These are phyloP conservation scores for Zygosaccharomyces gambellarensis DNA, from an alignment of 805 yeast species.

Conservation along the genomic window DNA sequence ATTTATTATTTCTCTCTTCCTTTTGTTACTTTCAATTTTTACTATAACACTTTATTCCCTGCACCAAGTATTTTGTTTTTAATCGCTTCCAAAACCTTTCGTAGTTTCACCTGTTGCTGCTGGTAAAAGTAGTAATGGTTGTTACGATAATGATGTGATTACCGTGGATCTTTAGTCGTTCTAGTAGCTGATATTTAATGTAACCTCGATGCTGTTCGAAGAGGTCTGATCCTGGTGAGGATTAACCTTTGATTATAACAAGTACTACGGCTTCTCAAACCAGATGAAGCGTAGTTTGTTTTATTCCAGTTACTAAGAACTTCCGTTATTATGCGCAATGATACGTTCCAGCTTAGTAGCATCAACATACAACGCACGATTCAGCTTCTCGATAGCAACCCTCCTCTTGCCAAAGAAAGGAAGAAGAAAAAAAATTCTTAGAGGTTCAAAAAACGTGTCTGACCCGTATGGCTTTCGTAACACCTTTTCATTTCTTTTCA, in stretches of 20 bases:
- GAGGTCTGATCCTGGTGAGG: neutral
- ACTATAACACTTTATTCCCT: neutral
- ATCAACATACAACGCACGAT: neutral
- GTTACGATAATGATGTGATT: neutral
- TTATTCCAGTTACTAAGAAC: neutral
- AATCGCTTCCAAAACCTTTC: neutral
- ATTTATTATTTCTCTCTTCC: neutral
- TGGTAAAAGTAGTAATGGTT: neutral
- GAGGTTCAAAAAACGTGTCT: constrained; percentile 73
- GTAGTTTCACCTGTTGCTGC: neutral
- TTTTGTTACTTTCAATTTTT: neutral
- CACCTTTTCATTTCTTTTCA: neutral
- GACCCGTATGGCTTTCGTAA: constrained; percentile 45
- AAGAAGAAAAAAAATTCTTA: neutral
- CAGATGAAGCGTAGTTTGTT: constrained; percentile 1
- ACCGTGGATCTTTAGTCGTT: neutral
- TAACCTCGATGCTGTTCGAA: neutral
- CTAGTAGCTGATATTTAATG: neutral
- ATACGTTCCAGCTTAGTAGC: neutral
- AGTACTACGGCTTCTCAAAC: neutral
- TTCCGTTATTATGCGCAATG: neutral
- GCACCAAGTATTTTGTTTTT: neutral
- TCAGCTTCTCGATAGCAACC: neutral
- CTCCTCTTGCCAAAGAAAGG: neutral
- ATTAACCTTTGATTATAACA: neutral